Evolutionary conservation across 2,329 filamentous ascomycete genomes (phyloP).

Genomic region (Periconia digitata): DNA sequence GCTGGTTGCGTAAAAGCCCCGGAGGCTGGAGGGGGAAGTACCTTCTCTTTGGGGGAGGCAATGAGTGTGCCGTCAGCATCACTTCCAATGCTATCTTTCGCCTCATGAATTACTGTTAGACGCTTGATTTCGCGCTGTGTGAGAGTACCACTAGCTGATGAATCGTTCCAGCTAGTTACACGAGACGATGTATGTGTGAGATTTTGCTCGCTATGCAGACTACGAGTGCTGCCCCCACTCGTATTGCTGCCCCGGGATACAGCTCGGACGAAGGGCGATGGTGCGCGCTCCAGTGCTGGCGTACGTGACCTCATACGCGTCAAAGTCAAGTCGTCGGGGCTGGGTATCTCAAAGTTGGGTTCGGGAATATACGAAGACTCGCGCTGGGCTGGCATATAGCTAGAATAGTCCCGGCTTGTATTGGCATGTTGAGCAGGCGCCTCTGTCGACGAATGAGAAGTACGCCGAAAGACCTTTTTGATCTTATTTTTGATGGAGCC

Average conservation of each 20-base stretch:
- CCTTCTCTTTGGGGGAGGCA: conserved; percentile 17
- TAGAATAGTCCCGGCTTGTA: conserved; percentile 46
- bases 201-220: conserved; percentile 41
- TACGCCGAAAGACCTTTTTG: conserved; percentile 58
- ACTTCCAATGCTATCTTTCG: conserved; percentile 38
- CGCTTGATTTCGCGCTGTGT: conserved; percentile 57
- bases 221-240: conserved; percentile 27
- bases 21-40: conserved; percentile 20
- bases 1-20: conserved; percentile 36
- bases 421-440: conserved; percentile 59
- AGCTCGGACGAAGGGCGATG: conserved; percentile 14
- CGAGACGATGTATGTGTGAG: conserved; percentile 57
- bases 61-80: conserved; percentile 16
- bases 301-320: conserved; percentile 39
- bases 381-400: conserved; percentile 10
- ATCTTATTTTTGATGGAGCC: conserved; percentile 63
- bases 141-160: conserved; percentile 58
- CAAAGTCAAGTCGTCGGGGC: conserved; percentile 51
- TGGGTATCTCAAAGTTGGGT: conserved; percentile 37
- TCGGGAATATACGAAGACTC: conserved; percentile 23
- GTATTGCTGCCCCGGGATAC: conserved; percentile 24
- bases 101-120: conserved; percentile 66
- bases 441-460: conserved; percentile 26
- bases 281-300: conserved; percentile 21
- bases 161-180: conserved; percentile 73